Evolutionary conservation across 1,139 yeast species (phyloP), one percentile per base, ranked within the genome.

Genomic region (Arxiozyma slooffiae): DNA sequence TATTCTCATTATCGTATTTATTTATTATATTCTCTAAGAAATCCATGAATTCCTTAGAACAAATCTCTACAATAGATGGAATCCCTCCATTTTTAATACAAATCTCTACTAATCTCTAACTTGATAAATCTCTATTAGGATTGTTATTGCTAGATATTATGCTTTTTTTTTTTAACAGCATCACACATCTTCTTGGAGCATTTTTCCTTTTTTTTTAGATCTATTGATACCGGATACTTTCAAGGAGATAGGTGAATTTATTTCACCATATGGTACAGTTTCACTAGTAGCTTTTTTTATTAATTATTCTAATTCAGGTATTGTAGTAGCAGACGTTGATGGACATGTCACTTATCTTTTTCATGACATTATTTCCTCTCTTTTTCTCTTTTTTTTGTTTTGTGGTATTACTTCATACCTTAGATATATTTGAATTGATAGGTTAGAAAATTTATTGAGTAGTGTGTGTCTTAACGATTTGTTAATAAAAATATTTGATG

Each of bases 1-100:
- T 62, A 20, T 37, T 23, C 24, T 64, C 59, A 60, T 74, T 61
- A 40, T 62, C 62, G 14, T 43, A 20, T 42, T 64, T 64, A 24
- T 67, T 58, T 24, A 69, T 59, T 0, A 69, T 58, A n/a, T 61
- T 76, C 44, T 80, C 80, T 52, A 83, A 65, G 44, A 84, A 79
- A 66, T 88, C 97, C 71, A 90, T 78, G 60, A 90, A 92, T 67
- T 92, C 97, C 57, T 90, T 79, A 18, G 92, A 78, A 34, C 95
- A 80, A 41, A 90, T 73, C 62, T 89, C 97, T 38, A 73, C 74
- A 37, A 92, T 72, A 60, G 92, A 90, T 61, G 88, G 96, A 49
- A 75, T 74, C 7, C 99, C 99, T 47, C 96, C 90, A 66, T 94
- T 92, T 71, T 94, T 92, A 52, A 92, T 85, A 68, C 96, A 87